These are phyloP conservation scores for Mycena galericulata DNA, from an alignment of 768 basidiomycete genomes.

Conservation along the genomic window DNA sequence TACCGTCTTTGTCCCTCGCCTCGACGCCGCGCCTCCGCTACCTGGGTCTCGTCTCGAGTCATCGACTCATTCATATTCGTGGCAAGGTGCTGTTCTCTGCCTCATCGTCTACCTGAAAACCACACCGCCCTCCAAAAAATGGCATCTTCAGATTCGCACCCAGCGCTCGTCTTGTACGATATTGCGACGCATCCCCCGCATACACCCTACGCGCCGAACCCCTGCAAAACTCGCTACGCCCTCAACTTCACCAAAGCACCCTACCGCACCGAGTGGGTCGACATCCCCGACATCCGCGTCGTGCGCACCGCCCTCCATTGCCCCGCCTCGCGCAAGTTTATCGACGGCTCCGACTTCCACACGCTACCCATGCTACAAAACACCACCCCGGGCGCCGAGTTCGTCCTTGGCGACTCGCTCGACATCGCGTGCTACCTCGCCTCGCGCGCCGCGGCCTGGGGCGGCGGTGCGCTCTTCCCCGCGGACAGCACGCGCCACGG, in stretches of 20 bases:
- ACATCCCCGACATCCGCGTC: neutral
- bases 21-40: neutral
- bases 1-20: neutral
- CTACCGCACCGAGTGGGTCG: constrained; percentile 4
- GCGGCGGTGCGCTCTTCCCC: constrained; percentile 42
- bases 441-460: constrained; percentile 43
- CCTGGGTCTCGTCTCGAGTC: neutral
- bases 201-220: neutral
- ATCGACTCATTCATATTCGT: constrained; percentile 17
- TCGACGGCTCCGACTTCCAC: constrained; percentile 40
- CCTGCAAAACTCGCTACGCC: constrained; percentile 5
- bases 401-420: constrained; percentile 46
- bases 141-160: constrained; percentile 4
- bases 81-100: constrained; percentile 4
- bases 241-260: neutral
- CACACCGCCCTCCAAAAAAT: constrained; percentile 20
- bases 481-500: constrained; percentile 11
- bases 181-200: neutral
- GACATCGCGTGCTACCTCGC: constrained; percentile 56
- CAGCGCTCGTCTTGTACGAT: constrained; percentile 10
- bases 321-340: constrained; percentile 35
- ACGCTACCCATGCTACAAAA: constrained; percentile 55
- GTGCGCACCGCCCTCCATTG: neutral
- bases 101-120: constrained; percentile 18
- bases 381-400: constrained; percentile 47